A percentile compares a stretch with the other conserved stretches of the same genome.
These are phyloP conservation scores for Rhodotorula kratochvilovae DNA, from an alignment of 768 basidiomycete species.

Conservation along the genomic window DNA sequence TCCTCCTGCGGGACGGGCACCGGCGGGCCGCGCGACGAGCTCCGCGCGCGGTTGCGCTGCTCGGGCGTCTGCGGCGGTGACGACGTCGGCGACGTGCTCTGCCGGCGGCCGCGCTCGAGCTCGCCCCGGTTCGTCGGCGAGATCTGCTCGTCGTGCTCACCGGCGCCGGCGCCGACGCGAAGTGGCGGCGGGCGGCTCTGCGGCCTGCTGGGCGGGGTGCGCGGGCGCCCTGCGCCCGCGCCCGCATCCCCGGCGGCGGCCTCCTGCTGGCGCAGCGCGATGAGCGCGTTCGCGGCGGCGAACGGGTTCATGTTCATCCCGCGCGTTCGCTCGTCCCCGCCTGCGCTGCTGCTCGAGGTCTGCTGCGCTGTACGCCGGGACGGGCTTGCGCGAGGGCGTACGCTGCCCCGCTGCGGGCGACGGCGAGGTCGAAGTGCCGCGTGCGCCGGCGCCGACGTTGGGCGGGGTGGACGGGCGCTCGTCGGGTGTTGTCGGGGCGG, in stretches of 20 bases:
- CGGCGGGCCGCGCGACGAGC: background rate
- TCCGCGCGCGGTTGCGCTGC: background rate
- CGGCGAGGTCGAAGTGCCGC: too few species aligned
- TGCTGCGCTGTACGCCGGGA: constrained; percentile 1
- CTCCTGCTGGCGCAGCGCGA: background rate
- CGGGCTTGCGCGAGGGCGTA: constrained; percentile 21
- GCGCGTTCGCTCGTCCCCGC: too few species aligned
- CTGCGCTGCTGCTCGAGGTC: background rate
- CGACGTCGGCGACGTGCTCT: constrained; percentile 4
- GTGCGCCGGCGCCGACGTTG: too few species aligned
- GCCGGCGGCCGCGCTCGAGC: background rate
- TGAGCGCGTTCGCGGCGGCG: constrained; percentile 5
- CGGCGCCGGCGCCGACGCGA: background rate
- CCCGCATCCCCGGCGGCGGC: background rate
- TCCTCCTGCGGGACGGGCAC: constrained; percentile 1
- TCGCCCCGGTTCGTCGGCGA: background rate
- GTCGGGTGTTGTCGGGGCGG: too few species aligned
- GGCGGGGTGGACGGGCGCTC: too few species aligned
- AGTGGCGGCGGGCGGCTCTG: background rate
- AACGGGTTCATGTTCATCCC: constrained; percentile 30
- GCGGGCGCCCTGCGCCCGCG: background rate
- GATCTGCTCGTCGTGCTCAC: background rate
- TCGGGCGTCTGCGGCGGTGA: background rate
- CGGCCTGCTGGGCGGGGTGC: background rate
- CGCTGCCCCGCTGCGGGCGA: too few species aligned